These are phyloP conservation scores for Fonsecaea pedrosoi DNA, from an alignment of 2,329 filamentous ascomycete genomes.

Conservation along the genomic window DNA sequence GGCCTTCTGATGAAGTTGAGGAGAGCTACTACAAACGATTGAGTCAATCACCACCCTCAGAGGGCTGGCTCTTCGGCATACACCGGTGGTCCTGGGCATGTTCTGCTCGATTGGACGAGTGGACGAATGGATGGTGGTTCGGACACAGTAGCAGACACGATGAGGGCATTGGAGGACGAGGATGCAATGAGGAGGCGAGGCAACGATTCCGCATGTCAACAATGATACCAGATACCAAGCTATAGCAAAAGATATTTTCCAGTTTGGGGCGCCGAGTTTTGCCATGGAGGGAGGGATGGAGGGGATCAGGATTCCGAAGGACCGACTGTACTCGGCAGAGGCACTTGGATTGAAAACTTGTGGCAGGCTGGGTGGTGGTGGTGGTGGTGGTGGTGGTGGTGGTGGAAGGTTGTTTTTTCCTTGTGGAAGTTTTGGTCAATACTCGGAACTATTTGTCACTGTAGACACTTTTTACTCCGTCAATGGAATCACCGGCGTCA, in stretches of 20 bases:
- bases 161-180: conserved; percentile 3
- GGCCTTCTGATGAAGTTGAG: not conserved
- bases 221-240: not conserved
- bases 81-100: not conserved
- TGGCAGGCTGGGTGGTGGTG: too few species aligned
- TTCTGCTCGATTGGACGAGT: not conserved
- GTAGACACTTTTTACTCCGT: too few species aligned
- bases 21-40: not conserved
- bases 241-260: not conserved
- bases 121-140: conserved; percentile 6
- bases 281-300: not conserved
- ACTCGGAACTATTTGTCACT: too few species aligned
- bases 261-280: not conserved
- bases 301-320: too few species aligned
- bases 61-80: not conserved
- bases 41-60: too few species aligned
- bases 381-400: too few species aligned
- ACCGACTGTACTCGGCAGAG: too few species aligned
- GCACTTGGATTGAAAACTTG: too few species aligned
- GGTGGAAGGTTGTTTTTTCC: too few species aligned
- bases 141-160: conserved; percentile 12
- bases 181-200: conserved; percentile 3
- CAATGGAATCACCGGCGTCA: too few species aligned
- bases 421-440: too few species aligned
- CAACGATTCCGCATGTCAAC: conserved; percentile 15